Conservation (phyloP, 441 rosid species). For the Syzygium malaccense region DNA sequence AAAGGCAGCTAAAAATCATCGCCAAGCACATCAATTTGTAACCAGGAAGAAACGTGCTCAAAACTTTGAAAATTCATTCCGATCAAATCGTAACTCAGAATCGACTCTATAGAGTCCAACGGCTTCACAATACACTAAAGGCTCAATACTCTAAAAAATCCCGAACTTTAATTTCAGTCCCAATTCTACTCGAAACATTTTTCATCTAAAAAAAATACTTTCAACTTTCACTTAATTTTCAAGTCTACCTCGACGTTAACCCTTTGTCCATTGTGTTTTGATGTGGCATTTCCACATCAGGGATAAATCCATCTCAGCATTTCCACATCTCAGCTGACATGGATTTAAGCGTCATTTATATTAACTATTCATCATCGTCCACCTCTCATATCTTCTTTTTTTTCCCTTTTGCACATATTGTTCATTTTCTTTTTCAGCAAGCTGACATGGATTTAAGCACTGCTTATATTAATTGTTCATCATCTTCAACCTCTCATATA, state of each 20-base stretch:
- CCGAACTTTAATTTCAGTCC: fast-evolving
- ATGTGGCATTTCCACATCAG: not conserved
- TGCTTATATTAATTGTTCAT: too few species aligned
- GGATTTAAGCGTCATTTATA: not conserved
- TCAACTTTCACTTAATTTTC: not conserved
- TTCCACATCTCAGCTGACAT: not conserved
- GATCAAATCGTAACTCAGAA: fast-evolving
- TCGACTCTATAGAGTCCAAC: not conserved
- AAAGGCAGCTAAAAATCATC: fast-evolving
- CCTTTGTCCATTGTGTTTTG: fast-evolving
- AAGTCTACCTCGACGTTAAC: too few species aligned
- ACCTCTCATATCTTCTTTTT: fast-evolving
- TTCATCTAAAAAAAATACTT: too few species aligned
- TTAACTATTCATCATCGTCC: not conserved
- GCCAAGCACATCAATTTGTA: not conserved
- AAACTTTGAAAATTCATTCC: not conserved
- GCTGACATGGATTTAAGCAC: not conserved
- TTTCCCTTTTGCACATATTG: not conserved
- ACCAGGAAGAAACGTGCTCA: fast-evolving
- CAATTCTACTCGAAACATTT: not conserved
- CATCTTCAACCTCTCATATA: not conserved
- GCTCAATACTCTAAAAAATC: not conserved
- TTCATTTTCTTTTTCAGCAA: not conserved
- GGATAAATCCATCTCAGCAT: not conserved
- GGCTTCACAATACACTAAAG: not conserved